These are phyloP conservation scores for Picocystis sp. DNA, from an alignment of 163 green algal genomes.

Conservation along the genomic window DNA sequence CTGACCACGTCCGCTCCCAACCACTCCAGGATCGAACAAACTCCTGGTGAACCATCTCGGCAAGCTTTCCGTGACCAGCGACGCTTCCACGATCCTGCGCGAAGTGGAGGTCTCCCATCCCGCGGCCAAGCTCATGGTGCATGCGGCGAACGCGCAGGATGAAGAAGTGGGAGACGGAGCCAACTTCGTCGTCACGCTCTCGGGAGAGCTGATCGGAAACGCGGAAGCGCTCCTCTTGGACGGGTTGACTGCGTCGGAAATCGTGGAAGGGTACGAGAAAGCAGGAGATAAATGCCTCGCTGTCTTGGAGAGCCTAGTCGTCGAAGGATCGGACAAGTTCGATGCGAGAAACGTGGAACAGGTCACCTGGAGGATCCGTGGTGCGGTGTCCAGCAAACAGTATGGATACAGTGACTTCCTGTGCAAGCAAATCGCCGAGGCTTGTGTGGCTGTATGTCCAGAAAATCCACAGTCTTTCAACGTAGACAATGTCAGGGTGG, in stretches of 20 bases:
- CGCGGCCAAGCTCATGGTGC: constrained; percentile 83
- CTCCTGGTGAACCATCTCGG: constrained; percentile 99
- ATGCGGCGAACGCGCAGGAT: constrained; percentile 86
- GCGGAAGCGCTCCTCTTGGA: constrained; percentile 78
- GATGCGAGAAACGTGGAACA: constrained; percentile 53
- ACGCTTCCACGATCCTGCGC: constrained; percentile 81
- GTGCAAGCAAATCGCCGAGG: constrained; percentile 64
- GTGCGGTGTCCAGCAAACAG: constrained; percentile 68
- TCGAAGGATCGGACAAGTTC: constrained; percentile 50
- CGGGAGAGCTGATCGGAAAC: constrained; percentile 76
- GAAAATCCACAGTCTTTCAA: constrained; percentile 94
- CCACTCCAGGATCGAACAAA: constrained; percentile 91
- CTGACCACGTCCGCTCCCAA: no score
- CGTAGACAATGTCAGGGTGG: constrained; percentile 94
- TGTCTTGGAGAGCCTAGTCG: constrained; percentile 60
- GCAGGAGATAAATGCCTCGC: constrained; percentile 43
- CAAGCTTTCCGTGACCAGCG: constrained; percentile 95
- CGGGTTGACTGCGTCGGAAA: constrained; percentile 80
- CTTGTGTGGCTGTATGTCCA: constrained; percentile 86
- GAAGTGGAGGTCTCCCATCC: constrained; percentile 94
- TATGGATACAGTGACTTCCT: constrained; percentile 76
- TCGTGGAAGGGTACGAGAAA: constrained; percentile 86
- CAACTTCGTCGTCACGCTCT: constrained; percentile 89
- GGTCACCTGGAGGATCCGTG: constrained; percentile 55
- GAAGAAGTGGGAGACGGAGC: constrained; percentile 91